phyloP scores from a whole-genome alignment of 1,139 yeast genomes.

The Zygoascus sp. region DNA sequence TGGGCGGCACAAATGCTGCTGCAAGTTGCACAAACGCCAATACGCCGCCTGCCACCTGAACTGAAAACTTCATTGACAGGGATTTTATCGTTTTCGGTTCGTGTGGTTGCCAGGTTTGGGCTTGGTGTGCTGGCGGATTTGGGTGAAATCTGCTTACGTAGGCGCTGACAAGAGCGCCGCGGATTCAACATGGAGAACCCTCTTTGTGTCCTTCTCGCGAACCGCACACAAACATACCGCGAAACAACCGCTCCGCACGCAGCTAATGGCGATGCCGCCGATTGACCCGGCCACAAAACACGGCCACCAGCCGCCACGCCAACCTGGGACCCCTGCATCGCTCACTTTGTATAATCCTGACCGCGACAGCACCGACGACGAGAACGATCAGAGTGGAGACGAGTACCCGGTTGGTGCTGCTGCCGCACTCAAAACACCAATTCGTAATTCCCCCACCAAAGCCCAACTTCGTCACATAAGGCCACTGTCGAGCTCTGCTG shows the following conservation, averaged over 20 bases:
- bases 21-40: not conserved
- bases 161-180: not conserved
- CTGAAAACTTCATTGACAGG: not conserved
- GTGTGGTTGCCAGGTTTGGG: not conserved
- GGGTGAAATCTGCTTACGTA: not conserved
- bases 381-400: constrained; percentile 14
- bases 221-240: not conserved
- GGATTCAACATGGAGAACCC: not conserved
- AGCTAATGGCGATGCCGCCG: no score
- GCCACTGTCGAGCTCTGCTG: not conserved
- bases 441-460: constrained; percentile 7
- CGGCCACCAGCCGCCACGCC: not conserved
- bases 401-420: not conserved
- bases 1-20: constrained; percentile 14
- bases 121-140: constrained; percentile 3
- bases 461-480: constrained; percentile 1
- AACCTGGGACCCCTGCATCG: not conserved
- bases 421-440: constrained; percentile 5
- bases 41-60: not conserved
- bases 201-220: not conserved
- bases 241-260: not conserved
- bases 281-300: not conserved
- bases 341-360: constrained; percentile 12
- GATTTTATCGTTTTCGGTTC: not conserved
- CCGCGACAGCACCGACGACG: constrained; percentile 13